Evolutionary conservation across 2,329 filamentous ascomycete species (phyloP), one percentile per base, ranked within the genome.

Genomic region (Chlorencoelia australis): DNA sequence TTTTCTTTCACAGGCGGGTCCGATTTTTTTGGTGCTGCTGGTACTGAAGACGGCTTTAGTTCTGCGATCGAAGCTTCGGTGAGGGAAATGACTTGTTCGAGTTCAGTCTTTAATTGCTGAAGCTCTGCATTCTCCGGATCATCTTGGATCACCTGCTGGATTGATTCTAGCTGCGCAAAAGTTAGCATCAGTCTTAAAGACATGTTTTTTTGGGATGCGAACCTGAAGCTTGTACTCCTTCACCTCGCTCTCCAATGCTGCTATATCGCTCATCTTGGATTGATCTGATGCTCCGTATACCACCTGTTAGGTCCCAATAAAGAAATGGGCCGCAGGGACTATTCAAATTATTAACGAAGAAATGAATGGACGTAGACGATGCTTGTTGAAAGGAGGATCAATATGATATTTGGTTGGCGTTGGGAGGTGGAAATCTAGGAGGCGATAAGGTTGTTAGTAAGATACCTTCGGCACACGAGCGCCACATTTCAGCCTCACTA

Each of bases 111-210:
- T 58, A 94, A 74, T 55, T 71, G 74, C 54, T 79, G 71, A 54
- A 93, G 76, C 61, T 89, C 86, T 52, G 67, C 67, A 60, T 86
- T 89, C 41, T 82, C 79, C 45, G 87, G 79, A 54, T 91, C 84
- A 59, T 82, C 78, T 59, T 81, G 78, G 39, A 94, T 74, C 47
- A 83, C 82, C 37, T 74, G 68, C 52, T 79, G 66, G 41, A 94
- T 78, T 24, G 84, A 78, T 54, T 88, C 83, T 56, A 94, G 75
- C 82, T 88, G 34, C 33, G 13, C 11, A 7, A 14, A 33, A 26
- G 28, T 47, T 27, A 56, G 43, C 17, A 41, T 15, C 11, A 8
- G 5, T 21, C 14, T 16, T 11, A 29, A 10, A 20, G 11, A 14
- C 4, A 27, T 27, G 20, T 13, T n/a, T 15, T 15, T 28, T 9